Evolutionary conservation across 805 yeast species (phyloP), one percentile per base, ranked within the genome.

Genomic region (Isabelozyma pseudorhagii): DNA sequence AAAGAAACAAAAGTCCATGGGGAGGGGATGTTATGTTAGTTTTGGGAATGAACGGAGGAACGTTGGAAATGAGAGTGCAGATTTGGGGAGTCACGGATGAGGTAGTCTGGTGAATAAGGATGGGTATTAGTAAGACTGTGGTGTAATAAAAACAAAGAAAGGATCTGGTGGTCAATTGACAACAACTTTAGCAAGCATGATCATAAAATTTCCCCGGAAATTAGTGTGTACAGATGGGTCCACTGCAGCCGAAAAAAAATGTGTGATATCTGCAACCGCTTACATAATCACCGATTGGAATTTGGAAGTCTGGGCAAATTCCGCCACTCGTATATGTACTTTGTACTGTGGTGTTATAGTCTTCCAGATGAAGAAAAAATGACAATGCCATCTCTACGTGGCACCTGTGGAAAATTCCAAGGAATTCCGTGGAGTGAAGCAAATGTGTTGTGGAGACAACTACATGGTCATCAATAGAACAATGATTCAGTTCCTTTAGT

Each of bases 1-100:
- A 54, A 68, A 67, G 54, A 68, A 67, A 50, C 62, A 55, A 51
- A 62, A 65, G 46, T 66, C 71, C 69, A 66, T 66, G 45, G 27
- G 27, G 15, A 17, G 6, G 15, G 38, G 25, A 21, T 21, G 25
- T 29, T 29, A 11, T 29, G 36, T 9, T 31, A 13, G 8, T 31
- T 4, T 31, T 9, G 36, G 36, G n/a, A 31, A 31, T 31, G 36
- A 13, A 13, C 1, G n/a, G 36, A 6, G n/a, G 36, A 31, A 4
- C 9, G n/a, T 31, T 9, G 36, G 8, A 31, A 29, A 31, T 31
- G 36, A 31, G 36, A 3, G 36, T 10, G 36, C n/a, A 31, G n/a
- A 10, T 31, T 9, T 9, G n/a, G 36, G 36, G n/a, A 31, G 5
- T 31, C 36, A 31, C 36, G 36, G 36, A 31, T 31, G 9, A 31